These are phyloP conservation scores for Debaryomyces fabryi DNA, from an alignment of 1,139 yeast genomes.

Conservation along the genomic window DNA sequence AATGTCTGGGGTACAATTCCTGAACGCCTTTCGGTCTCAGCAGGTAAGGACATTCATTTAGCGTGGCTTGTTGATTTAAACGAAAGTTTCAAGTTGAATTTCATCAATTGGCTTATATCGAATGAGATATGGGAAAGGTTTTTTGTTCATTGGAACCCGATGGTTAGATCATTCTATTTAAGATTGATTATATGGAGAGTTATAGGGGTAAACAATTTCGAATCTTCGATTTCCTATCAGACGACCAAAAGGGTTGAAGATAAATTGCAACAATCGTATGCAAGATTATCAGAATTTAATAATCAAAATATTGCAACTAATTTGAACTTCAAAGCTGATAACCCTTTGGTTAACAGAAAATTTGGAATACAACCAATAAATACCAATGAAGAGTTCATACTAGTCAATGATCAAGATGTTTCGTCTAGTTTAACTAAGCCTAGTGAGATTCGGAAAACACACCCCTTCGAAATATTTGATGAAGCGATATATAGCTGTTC, in stretches of 20 bases:
- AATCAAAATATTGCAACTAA: slow-evolving; percentile 4
- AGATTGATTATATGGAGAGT: slow-evolving; percentile 71
- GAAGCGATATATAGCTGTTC: slow-evolving; percentile 70
- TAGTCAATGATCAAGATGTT: slow-evolving; percentile 20
- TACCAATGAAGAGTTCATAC: slow-evolving; percentile 29
- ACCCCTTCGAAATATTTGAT: slow-evolving; percentile 75
- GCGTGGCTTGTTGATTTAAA: slow-evolving; percentile 40
- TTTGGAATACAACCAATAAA: slow-evolving; percentile 46
- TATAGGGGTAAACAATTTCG: slow-evolving; percentile 51
- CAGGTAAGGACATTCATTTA: slow-evolving; percentile 8
- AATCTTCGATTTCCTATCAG: slow-evolving; percentile 37
- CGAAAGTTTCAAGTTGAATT: slow-evolving; percentile 46
- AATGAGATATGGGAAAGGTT: slow-evolving; percentile 53
- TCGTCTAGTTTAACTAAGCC: slow-evolving; percentile 21
- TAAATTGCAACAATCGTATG: slow-evolving; percentile 29
- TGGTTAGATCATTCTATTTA: slow-evolving; percentile 69
- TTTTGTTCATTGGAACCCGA: slow-evolving; percentile 80
- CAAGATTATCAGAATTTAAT: slow-evolving; percentile 21
- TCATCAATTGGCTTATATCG: slow-evolving; percentile 58
- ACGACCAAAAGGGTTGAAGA: slow-evolving; percentile 33
- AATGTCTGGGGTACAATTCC: slow-evolving; percentile 81
- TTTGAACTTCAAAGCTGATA: slow-evolving; percentile 43
- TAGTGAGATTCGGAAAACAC: slow-evolving; percentile 49
- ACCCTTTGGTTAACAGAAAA: slow-evolving; percentile 55
- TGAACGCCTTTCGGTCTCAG: slow-evolving; percentile 18